Evolutionary conservation across 306 rosid genomes (phyloP).

Genomic region (Coriaria nepalensis): DNA sequence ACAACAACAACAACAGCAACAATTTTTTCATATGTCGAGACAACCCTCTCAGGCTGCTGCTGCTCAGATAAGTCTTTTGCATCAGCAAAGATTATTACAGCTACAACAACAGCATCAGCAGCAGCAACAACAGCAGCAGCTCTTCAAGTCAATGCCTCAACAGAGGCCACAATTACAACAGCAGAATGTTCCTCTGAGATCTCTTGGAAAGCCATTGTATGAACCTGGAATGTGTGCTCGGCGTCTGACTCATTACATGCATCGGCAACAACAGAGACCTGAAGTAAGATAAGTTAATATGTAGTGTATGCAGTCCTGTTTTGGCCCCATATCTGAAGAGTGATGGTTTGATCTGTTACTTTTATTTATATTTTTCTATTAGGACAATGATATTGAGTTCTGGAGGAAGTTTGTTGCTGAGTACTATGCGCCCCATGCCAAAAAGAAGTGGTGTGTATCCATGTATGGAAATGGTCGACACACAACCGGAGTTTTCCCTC

Average conservation of each 20-base stretch:
- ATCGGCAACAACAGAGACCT: conserved; percentile 89
- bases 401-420: conserved; percentile 98
- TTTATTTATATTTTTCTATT: conserved; percentile 10
- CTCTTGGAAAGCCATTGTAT: conserved; percentile 68
- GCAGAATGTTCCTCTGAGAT: conserved; percentile 58
- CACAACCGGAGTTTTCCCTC: conserved; percentile 93
- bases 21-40: conserved; percentile 74
- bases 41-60: conserved; percentile 82
- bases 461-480: conserved; percentile 94
- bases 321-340: neutral
- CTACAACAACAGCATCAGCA: conserved; percentile 82
- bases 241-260: conserved; percentile 89
- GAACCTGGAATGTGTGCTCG: conserved; percentile 98
- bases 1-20: conserved; percentile 59
- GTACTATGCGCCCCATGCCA: conserved; percentile 89
- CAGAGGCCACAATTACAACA: conserved; percentile 73
- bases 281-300: conserved; percentile 37
- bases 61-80: conserved; percentile 72
- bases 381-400: conserved; percentile 91
- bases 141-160: conserved; percentile 76
- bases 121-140: conserved; percentile 86
- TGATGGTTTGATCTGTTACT: conserved; percentile 8
- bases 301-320: conserved; percentile 2
- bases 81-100: conserved; percentile 70
- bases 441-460: conserved; percentile 97